phyloP scores from a whole-genome alignment of 2,329 filamentous ascomycete genomes.

The Teratosphaeriaceae sp. region DNA sequence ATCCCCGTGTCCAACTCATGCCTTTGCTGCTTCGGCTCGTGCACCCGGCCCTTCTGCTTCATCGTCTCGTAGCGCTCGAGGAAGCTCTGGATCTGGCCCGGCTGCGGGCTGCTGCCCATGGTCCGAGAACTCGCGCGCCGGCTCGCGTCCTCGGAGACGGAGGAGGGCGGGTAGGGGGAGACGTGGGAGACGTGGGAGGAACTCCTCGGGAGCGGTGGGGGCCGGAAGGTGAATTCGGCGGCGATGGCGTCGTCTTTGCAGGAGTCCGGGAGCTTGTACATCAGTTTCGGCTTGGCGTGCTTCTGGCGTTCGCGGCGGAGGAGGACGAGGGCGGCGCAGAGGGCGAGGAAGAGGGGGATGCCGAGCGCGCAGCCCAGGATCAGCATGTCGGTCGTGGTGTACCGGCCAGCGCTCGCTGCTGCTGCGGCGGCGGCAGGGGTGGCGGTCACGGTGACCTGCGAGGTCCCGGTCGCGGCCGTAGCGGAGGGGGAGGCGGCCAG shows the following conservation, averaged over 20 bases:
- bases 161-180: background rate
- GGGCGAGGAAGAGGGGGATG: constrained; percentile 22
- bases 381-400: constrained; percentile 22
- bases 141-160: background rate
- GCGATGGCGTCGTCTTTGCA: constrained; percentile 13
- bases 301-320: constrained; percentile 16
- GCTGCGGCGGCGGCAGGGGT: background rate
- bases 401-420: constrained; percentile 7
- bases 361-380: constrained; percentile 24
- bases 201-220: constrained; percentile 7
- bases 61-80: constrained; percentile 13
- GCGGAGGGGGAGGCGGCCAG: constrained; percentile 8
- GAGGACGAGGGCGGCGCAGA: constrained; percentile 17
- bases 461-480: background rate
- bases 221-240: constrained; percentile 17
- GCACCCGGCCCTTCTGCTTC: constrained; percentile 9
- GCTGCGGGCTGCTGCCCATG: constrained; percentile 6
- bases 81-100: constrained; percentile 12
- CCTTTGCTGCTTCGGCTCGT: constrained; percentile 9
- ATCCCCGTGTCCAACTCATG: constrained; percentile 11
- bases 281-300: constrained; percentile 19
- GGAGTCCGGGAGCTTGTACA: constrained; percentile 28
- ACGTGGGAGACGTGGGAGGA: background rate
- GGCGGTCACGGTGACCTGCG: background rate
- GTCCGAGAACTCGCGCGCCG: constrained; percentile 1